These are phyloP conservation scores for Microstegium vimineum DNA, from an alignment of 176 grass and related monocot genomes.

Conservation along the genomic window DNA sequence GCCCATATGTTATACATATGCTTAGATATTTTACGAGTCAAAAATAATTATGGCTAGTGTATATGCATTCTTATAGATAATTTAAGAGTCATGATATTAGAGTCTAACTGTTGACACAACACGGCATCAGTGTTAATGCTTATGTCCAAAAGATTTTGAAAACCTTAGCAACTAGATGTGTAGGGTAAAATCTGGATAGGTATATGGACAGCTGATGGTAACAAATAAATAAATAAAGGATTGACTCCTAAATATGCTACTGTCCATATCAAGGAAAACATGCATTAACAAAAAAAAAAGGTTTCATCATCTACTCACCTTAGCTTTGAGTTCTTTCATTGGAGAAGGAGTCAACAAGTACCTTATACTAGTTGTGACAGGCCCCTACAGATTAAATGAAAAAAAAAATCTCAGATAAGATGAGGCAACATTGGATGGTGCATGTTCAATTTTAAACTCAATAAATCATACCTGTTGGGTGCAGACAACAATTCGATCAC, in stretches of 20 bases:
- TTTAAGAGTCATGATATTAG: too few relatives aligned
- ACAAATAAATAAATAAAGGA: not conserved
- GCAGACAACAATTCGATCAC: constrained; percentile 75
- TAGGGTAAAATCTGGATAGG: too few relatives aligned
- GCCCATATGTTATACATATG: too few relatives aligned
- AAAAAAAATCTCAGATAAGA: not conserved
- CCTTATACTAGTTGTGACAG: constrained; percentile 61
- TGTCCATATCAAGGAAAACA: not conserved
- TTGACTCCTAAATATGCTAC: not conserved
- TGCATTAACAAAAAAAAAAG: not conserved
- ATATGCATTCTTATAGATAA: too few relatives aligned
- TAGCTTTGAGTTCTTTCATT: constrained; percentile 69
- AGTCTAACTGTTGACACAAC: not conserved
- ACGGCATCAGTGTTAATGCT: not conserved
- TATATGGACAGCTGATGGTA: not conserved
- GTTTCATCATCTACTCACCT: constrained; percentile 36
- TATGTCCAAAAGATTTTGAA: not conserved
- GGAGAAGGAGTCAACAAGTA: constrained; percentile 71
- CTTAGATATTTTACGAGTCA: too few relatives aligned
- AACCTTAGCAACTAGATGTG: not conserved
- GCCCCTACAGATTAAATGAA: constrained; percentile 32
- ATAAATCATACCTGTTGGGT: constrained; percentile 56
- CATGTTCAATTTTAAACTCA: not conserved
- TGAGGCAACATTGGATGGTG: not conserved
- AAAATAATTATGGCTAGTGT: too few relatives aligned